Base-by-base conservation (phyloP, 306 rosid genomes). In the Castanopsis chinensis region DNA sequence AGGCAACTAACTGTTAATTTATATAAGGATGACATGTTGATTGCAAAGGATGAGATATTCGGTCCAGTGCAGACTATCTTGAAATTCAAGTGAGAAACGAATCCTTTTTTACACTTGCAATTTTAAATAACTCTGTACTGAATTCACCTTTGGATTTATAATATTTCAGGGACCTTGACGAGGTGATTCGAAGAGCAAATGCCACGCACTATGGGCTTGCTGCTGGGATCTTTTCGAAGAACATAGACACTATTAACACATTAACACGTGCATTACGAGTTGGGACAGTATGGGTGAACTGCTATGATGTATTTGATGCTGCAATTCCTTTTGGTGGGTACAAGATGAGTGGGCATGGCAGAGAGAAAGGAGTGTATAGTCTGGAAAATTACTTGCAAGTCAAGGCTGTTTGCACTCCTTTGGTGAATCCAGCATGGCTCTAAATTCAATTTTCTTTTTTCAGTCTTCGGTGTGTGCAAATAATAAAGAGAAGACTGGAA, bases 291-390 rank as follows among this genome's bases (percentile, higher is more conserved):
- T 95, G 93, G 93, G 59, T 93, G 53, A 95, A 95, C 64, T 91
- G 98, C 89, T 95, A 73, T 77, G 88, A 91, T 83, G 77, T 82
- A 78, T 88, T 88, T 86, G 99, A 93, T 83, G 97, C 99, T 71
- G 89, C 98, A 58, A 81, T 95, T 88, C 99, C 98, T 27, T 95
- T 95, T 76, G 98, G 99, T 56, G 98, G 99, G 49, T 95, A 83
- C 87, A 95, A 95, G 86, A 89, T 89, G 98, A 95, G 99, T 77
- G 98, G 98, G 8, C 87, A 81, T 4, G 97, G 99, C 27, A 87
- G 98, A 85, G 99, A 95, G 71, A 95, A 92, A 79, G 98, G 99
- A 27, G 85, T 84, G 51, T 86, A 95, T 58, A 84, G 97, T 75
- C 97, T 93, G 43, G 56, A 80, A 9, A 88, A 89, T 79, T 93